Evolutionary conservation across 2,329 filamentous ascomycete species (phyloP).

Genomic region (Phialemonium atrogriseum): DNA sequence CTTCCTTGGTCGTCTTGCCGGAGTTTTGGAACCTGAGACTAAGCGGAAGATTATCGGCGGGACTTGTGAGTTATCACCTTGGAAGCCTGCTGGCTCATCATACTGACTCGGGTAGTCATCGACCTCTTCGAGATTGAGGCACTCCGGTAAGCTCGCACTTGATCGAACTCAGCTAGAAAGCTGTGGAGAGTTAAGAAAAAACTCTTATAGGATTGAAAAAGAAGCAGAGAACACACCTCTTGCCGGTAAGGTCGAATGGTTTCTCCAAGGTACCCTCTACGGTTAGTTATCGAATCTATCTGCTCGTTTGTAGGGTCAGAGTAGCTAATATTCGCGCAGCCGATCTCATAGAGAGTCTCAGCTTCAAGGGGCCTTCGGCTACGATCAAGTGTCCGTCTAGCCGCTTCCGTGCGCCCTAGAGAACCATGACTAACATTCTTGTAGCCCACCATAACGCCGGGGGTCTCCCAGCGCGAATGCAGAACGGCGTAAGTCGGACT

Average conservation of each 20-base stretch:
- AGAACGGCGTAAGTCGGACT: conserved; percentile 22
- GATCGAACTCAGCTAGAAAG: not conserved
- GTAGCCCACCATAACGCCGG: conserved; percentile 36
- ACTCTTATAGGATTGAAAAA: conserved; percentile 50
- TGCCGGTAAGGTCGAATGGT: conserved; percentile 74
- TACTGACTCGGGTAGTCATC: conserved; percentile 19
- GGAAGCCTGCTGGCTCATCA: too few relatives aligned
- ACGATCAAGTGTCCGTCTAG: conserved; percentile 36
- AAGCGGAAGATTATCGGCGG: conserved; percentile 77
- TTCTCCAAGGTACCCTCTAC: conserved; percentile 73
- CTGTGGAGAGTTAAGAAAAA: too few relatives aligned
- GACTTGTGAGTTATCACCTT: conserved; percentile 30
- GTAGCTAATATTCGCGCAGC: conserved; percentile 3
- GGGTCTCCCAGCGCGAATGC: conserved; percentile 28
- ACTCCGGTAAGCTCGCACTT: not conserved
- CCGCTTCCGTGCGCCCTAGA: conserved; percentile 7
- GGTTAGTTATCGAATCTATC: too few relatives aligned
- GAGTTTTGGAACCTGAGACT: conserved; percentile 70
- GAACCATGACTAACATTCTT: conserved; percentile 7
- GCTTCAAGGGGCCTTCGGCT: conserved; percentile 38
- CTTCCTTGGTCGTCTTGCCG: conserved; percentile 70
- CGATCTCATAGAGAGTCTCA: conserved; percentile 42
- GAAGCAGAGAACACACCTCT: conserved; percentile 57
- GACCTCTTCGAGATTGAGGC: conserved; percentile 75
- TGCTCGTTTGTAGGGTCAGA: conserved; percentile 38